Base-by-base conservation (phyloP, 192 early-diverging fungal species). In the Cladochytrium replicatum region DNA sequence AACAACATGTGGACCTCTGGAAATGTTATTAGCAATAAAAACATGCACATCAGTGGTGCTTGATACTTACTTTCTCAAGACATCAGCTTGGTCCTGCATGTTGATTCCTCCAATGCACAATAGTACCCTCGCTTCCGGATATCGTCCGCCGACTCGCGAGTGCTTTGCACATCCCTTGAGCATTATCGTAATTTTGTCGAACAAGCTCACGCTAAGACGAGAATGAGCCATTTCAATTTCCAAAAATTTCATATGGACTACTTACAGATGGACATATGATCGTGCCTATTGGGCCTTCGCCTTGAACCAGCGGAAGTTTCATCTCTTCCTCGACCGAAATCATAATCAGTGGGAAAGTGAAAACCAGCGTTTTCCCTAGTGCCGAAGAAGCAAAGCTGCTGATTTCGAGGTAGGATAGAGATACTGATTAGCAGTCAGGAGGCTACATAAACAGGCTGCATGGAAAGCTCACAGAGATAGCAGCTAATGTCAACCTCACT, bases 361-460 rank as follows among this genome's bases (percentile, higher is more conserved):
- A 98, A 0, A 90, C 79, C 40, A 98, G 62, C 6, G 94, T 95
- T 52, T 98, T 98, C 15, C 92, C 94, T 1, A 87, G 91, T 31
- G 92, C 92, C 13, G 94, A 94, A 55, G 93, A 94, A 0, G 94
- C 92, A 71, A n/a, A n/a, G n/a, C n/a, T n/a, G n/a, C n/a, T n/a
- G n/a, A n/a, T n/a, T n/a, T n/a, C n/a, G n/a, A n/a, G n/a, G n/a
- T n/a, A n/a, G n/a, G n/a, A n/a, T n/a, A n/a, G n/a, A n/a, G n/a
- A n/a, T n/a, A n/a, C n/a, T n/a, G n/a, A n/a, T n/a, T n/a, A n/a
- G n/a, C n/a, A n/a, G n/a, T n/a, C n/a, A n/a, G n/a, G n/a, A n/a
- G n/a, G n/a, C n/a, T n/a, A n/a, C n/a, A n/a, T n/a, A n/a, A n/a
- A n/a, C n/a, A n/a, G n/a, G n/a, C n/a, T n/a, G n/a, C n/a, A n/a